Evolutionary conservation across 495 filamentous ascomycete species (phyloP).

Genomic region (Penicillium ochrochloron): DNA sequence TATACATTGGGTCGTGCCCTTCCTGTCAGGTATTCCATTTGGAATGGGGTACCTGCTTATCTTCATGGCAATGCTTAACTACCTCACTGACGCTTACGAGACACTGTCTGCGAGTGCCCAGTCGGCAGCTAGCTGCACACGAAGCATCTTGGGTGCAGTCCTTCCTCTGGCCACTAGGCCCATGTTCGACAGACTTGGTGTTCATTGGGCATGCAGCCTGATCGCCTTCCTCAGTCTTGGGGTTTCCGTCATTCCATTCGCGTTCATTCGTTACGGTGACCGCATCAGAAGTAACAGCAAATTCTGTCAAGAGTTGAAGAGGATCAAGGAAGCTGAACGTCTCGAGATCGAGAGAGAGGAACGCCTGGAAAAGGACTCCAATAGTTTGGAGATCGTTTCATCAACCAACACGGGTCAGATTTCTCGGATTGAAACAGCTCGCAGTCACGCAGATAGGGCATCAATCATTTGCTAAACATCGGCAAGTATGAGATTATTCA

Average conservation of each 20-base stretch:
- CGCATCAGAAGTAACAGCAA: slow-evolving; percentile 41
- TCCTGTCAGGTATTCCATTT: slow-evolving; percentile 44
- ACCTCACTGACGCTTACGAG: slow-evolving; percentile 52
- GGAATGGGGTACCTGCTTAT: slow-evolving; percentile 48
- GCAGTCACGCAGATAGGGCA: slow-evolving; percentile 29
- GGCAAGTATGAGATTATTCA: neutral
- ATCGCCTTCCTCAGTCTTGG: slow-evolving; percentile 46
- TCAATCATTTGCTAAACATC: slow-evolving; percentile 29
- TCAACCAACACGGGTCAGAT: slow-evolving; percentile 23
- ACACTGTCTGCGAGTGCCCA: slow-evolving; percentile 49
- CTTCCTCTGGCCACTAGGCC: slow-evolving; percentile 47
- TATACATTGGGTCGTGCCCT: slow-evolving; percentile 47
- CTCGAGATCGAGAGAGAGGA: slow-evolving; percentile 29
- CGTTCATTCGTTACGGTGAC: slow-evolving; percentile 44
- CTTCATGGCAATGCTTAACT: slow-evolving; percentile 54
- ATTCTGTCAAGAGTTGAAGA: slow-evolving; percentile 47
- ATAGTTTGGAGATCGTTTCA: slow-evolving; percentile 19
- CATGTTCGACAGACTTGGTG: slow-evolving; percentile 47
- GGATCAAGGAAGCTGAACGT: slow-evolving; percentile 34
- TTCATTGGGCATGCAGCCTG: slow-evolving; percentile 48
- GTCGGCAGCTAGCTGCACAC: slow-evolving; percentile 44
- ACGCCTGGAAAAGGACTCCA: slow-evolving; percentile 12
- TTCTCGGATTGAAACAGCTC: slow-evolving; percentile 30
- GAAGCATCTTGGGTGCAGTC: slow-evolving; percentile 47
- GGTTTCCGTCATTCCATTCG: slow-evolving; percentile 42